A percentile compares a stretch with the other conserved stretches of the same genome.
These are phyloP conservation scores for Deinandra increscens DNA, from an alignment of 129 eudicot genomes.

Conservation along the genomic window DNA sequence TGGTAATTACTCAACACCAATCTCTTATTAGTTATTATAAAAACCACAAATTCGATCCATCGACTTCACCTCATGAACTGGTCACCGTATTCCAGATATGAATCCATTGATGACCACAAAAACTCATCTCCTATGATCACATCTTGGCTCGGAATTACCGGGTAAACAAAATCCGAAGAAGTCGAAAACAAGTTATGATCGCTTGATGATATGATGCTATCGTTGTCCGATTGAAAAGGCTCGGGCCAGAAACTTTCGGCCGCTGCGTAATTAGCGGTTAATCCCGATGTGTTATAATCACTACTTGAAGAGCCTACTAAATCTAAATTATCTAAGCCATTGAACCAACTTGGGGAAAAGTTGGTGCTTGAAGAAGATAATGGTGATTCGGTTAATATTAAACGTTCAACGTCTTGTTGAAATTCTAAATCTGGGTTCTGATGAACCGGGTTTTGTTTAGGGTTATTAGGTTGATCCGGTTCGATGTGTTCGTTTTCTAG, in stretches of 20 bases:
- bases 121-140: conserved; percentile 21
- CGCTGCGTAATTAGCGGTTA: neutral
- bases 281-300: conserved; percentile 7
- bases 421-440: conserved; percentile 23
- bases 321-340: conserved; percentile 6
- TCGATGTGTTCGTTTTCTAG: conserved; percentile 12
- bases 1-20: conserved; percentile 12
- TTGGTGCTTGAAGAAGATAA: conserved; percentile 33
- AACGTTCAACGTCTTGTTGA: conserved; percentile 25
- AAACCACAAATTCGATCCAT: neutral
- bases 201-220: conserved; percentile 23
- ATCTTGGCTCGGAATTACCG: neutral
- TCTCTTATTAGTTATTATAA: conserved; percentile 8
- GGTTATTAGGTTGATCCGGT: conserved; percentile 15
- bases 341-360: conserved; percentile 25
- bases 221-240: conserved; percentile 21
- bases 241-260: conserved; percentile 22
- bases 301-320: conserved; percentile 22
- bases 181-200: conserved; percentile 22
- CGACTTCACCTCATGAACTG: conserved; percentile 15
- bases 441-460: conserved; percentile 1
- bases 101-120: conserved; percentile 33
- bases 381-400: conserved; percentile 24
- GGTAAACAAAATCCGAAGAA: conserved; percentile 19
- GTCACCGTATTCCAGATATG: conserved; percentile 15